Evolutionary conservation across 2,329 filamentous ascomycete species (phyloP).

Genomic region (Curvularia hawaiiensis): DNA sequence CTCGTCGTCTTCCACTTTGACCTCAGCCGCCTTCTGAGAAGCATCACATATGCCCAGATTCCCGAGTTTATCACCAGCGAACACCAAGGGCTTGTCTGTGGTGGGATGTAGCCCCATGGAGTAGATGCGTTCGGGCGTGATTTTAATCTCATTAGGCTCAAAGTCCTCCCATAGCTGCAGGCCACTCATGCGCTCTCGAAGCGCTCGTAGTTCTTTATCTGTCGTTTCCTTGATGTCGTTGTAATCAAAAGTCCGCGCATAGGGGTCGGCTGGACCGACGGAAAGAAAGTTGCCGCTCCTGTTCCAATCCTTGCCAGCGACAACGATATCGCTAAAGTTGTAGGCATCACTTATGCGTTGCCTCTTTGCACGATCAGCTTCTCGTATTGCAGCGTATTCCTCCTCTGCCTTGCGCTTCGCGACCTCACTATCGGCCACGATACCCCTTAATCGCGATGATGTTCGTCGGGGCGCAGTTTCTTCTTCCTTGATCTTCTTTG

Average conservation of each 20-base stretch:
- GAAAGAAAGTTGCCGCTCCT: conserved; percentile 69
- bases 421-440: conserved; percentile 69
- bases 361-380: conserved; percentile 65
- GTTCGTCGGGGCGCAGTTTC: conserved; percentile 61
- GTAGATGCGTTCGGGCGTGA: conserved; percentile 57
- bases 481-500: conserved; percentile 64
- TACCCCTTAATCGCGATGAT: conserved; percentile 65
- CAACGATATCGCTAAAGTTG: conserved; percentile 75
- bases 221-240: conserved; percentile 80
- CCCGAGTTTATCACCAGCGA: conserved; percentile 93
- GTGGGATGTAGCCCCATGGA: conserved; percentile 88
- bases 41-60: conserved; percentile 90
- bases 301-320: conserved; percentile 80
- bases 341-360: conserved; percentile 70
- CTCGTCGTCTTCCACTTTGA: conserved; percentile 64
- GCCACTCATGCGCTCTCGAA: conserved; percentile 77
- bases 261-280: conserved; percentile 75
- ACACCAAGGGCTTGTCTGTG: conserved; percentile 82
- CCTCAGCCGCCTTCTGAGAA: conserved; percentile 66
- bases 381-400: conserved; percentile 61
- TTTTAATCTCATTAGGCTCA: conserved; percentile 66
- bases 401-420: conserved; percentile 72
- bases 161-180: conserved; percentile 83
- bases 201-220: conserved; percentile 72
- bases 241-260: conserved; percentile 83